phyloP scores from a whole-genome alignment of 2,329 filamentous ascomycete genomes.

The Paecilomyces variotii region DNA sequence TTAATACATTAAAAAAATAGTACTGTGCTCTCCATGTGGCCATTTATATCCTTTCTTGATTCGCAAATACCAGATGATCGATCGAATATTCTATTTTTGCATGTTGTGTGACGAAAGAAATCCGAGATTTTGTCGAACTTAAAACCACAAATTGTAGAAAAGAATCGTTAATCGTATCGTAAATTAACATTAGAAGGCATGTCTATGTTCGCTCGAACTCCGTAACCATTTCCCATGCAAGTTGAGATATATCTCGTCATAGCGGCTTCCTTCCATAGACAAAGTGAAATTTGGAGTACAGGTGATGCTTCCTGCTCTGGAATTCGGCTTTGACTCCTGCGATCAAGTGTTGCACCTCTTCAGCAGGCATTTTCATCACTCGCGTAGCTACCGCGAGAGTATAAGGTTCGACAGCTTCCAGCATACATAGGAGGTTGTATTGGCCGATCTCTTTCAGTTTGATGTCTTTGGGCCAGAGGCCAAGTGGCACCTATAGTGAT shows the following conservation, averaged over 20 bases:
- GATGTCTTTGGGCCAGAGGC: conserved; percentile 21
- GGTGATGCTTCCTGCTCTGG: conserved; percentile 17
- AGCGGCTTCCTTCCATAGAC: conserved; percentile 4
- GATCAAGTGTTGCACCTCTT: conserved; percentile 21
- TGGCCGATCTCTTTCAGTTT: conserved; percentile 32
- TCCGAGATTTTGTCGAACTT: no score
- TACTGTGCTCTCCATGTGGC: no score
- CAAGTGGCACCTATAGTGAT: conserved; percentile 17
- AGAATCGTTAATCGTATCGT: no score
- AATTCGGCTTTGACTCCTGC: conserved; percentile 21
- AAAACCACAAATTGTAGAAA: no score
- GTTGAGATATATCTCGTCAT: background rate
- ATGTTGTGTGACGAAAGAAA: no score
- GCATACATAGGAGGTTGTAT: conserved; percentile 11
- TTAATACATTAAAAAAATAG: background rate
- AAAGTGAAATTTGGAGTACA: conserved; percentile 13
- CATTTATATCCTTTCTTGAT: no score
- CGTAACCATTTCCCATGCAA: background rate
- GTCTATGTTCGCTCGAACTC: no score
- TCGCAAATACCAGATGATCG: no score
- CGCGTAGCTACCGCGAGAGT: conserved; percentile 17
- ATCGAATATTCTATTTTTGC: no score
- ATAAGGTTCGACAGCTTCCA: conserved; percentile 15
- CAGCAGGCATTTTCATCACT: conserved; percentile 15
- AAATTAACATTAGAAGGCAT: no score